Percentiles rank a stretch among this genome's conserved stretches.
These are phyloP conservation scores for Cryptosporidium ryanae DNA, from an alignment of 169 alveolate genomes.

Conservation along the genomic window DNA sequence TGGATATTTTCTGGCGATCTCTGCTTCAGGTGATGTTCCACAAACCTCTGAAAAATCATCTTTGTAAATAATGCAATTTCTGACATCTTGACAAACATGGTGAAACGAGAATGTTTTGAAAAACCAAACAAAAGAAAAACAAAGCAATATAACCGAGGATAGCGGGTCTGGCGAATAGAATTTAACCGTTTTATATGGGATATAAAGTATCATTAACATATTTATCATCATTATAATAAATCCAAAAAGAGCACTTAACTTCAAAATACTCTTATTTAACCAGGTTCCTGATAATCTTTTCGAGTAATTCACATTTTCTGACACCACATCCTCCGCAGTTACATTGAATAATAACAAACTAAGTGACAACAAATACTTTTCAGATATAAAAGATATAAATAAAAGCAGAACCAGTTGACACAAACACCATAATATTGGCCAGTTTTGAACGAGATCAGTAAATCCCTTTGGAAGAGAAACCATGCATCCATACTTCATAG, in stretches of 20 bases:
- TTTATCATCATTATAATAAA: conserved; percentile 84
- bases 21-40: conserved; percentile 82
- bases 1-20: conserved; percentile 87
- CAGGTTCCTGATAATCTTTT: not conserved
- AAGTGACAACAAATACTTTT: conserved; percentile 76
- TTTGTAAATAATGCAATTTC: conserved; percentile 79
- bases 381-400: conserved; percentile 15
- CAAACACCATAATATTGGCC: conserved; percentile 77
- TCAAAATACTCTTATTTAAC: not conserved
- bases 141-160: conserved; percentile 83
- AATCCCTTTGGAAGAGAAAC: conserved; percentile 80
- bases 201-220: conserved; percentile 81
- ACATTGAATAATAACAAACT: conserved; percentile 78
- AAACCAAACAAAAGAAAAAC: conserved; percentile 90
- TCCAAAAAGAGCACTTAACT: conserved; percentile 75
- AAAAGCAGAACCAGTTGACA: conserved; percentile 64
- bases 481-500: conserved; percentile 87
- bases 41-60: conserved; percentile 77
- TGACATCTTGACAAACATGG: conserved; percentile 90
- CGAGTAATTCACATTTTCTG: not conserved
- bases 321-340: conserved; percentile 81
- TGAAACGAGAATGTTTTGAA: conserved; percentile 89
- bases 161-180: conserved; percentile 85
- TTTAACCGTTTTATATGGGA: conserved; percentile 86
- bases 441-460: conserved; percentile 77